Percentiles rank a stretch among this genome's conserved stretches.
Conservation (phyloP, 441 rosid species). For the Melastoma candidum region DNA sequence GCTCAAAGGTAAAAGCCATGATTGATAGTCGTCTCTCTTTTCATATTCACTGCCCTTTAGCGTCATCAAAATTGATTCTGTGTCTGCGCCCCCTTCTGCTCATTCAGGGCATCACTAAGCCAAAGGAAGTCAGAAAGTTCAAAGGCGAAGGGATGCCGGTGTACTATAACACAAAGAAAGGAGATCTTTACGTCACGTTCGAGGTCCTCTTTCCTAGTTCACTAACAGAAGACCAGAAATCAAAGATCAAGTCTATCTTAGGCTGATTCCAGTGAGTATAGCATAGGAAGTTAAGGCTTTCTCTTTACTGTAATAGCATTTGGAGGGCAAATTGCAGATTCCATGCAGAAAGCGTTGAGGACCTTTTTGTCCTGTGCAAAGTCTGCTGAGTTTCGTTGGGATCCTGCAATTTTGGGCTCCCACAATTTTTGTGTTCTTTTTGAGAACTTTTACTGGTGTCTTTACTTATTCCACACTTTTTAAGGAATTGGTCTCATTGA, state of each 20-base stretch:
- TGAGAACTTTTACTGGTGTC: too few species aligned
- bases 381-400: too few species aligned
- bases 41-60: background rate
- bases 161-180: conserved; percentile 75
- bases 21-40: background rate
- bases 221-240: conserved; percentile 75
- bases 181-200: conserved; percentile 67
- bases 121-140: conserved; percentile 77
- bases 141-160: conserved; percentile 96
- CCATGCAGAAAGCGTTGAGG: too few species aligned
- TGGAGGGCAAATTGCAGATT: too few species aligned
- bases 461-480: too few species aligned
- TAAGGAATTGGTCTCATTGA: too few species aligned
- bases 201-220: conserved; percentile 83
- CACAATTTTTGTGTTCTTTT: too few species aligned
- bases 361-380: too few species aligned
- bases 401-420: too few species aligned
- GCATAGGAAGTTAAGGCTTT: background rate
- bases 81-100: background rate
- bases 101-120: conserved; percentile 75
- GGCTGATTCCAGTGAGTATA: conserved; percentile 28
- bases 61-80: too few species aligned
- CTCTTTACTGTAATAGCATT: background rate
- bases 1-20: conserved; percentile 52
- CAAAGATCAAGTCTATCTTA: conserved; percentile 61